phyloP scores from a whole-genome alignment of 192 early-diverging fungal species.

The Umbelopsis sp. region DNA sequence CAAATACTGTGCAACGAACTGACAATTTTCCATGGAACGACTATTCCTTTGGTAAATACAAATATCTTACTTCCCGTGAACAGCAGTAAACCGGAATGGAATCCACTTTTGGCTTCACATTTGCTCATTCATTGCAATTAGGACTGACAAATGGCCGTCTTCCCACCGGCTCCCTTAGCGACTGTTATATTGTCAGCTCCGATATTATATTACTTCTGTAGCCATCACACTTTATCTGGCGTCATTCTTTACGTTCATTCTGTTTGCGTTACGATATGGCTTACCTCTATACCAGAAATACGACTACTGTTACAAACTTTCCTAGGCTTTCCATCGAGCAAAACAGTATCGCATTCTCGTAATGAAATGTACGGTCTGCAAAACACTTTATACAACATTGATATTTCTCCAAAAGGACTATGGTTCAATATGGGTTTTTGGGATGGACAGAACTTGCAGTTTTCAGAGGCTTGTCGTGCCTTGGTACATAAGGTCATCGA shows the following conservation, averaged over 20 bases:
- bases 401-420: slow-evolving; percentile 35
- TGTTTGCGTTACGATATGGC: neutral
- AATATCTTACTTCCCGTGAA: too few species aligned
- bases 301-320: neutral
- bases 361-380: slow-evolving; percentile 46
- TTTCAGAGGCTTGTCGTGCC: slow-evolving; percentile 45
- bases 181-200: neutral
- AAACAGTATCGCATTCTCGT: neutral
- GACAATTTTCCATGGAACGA: too few species aligned
- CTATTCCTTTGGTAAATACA: too few species aligned
- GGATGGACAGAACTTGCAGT: slow-evolving; percentile 31
- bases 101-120: neutral
- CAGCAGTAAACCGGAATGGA: too few species aligned
- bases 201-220: neutral
- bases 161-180: neutral
- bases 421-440: slow-evolving; percentile 57
- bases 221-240: neutral
- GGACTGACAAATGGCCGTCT: neutral
- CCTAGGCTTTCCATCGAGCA: neutral
- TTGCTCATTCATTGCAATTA: neutral
- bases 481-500: slow-evolving; percentile 38
- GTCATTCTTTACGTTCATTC: neutral
- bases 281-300: slow-evolving; percentile 1
- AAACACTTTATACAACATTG: slow-evolving; percentile 44
- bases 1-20: neutral